Percentiles rank a stretch among this genome's conserved stretches.
Evolutionary conservation across 208 protist genomes (phyloP).

Genomic region (Herpetomonas tarakana): DNA sequence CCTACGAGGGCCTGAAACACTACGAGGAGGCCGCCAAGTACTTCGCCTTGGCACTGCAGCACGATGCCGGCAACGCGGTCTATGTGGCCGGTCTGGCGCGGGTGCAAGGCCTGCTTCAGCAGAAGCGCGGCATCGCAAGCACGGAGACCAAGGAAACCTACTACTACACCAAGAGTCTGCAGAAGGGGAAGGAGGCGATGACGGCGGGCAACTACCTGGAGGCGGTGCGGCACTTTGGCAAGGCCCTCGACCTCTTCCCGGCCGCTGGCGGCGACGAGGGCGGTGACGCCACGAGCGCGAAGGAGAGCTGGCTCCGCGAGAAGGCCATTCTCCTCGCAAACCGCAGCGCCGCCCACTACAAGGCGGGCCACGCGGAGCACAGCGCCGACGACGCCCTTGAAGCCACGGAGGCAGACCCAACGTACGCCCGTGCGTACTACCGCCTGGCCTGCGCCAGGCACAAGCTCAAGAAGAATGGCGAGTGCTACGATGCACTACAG

Average conservation of each 20-base stretch:
- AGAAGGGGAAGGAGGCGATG: conserved; percentile 72
- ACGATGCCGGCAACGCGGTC: conserved; percentile 27
- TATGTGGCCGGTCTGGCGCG: conserved; percentile 31
- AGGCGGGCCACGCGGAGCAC: conserved; percentile 33
- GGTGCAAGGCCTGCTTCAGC: conserved; percentile 43
- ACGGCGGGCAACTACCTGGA: conserved; percentile 50
- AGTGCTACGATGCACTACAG: conserved; percentile 46
- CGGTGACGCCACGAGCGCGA: not conserved
- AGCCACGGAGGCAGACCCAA: conserved; percentile 41
- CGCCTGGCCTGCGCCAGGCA: conserved; percentile 59
- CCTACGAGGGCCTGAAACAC: conserved; percentile 58
- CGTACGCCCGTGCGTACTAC: conserved; percentile 73
- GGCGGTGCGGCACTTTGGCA: conserved; percentile 72
- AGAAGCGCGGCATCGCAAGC: conserved; percentile 33
- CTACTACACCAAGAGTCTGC: conserved; percentile 77
- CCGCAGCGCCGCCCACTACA: conserved; percentile 69
- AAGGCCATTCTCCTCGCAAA: conserved; percentile 65
- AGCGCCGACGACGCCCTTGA: conserved; percentile 55
- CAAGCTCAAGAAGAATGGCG: conserved; percentile 34
- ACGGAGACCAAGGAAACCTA: conserved; percentile 42
- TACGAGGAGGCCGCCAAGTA: conserved; percentile 60
- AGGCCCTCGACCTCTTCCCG: conserved; percentile 65
- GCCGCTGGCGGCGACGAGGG: not conserved
- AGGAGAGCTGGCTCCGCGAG: too few relatives aligned
- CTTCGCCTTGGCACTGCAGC: conserved; percentile 28